Evolutionary conservation across 2,329 filamentous ascomycete species (phyloP).

Genomic region (Beauveria brongniartii): DNA sequence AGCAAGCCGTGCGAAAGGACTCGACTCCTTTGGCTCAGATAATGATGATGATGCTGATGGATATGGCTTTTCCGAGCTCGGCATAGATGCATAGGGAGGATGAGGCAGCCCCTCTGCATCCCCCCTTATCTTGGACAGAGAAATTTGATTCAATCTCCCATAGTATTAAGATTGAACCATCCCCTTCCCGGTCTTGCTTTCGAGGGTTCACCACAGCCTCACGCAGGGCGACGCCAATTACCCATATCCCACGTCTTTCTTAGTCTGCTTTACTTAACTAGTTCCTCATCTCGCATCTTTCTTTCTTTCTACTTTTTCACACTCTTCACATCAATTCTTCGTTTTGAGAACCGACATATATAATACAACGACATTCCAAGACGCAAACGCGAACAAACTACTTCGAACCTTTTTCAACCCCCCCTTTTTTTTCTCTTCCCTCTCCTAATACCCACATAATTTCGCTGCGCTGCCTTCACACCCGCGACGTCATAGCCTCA

Average conservation of each 20-base stretch:
- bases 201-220: not conserved
- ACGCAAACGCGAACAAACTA: not conserved
- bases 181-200: not conserved
- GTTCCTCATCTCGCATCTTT: not conserved
- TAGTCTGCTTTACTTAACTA: not conserved
- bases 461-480: not conserved
- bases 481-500: constrained; percentile 10
- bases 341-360: not conserved
- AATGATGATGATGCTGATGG: not conserved
- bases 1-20: not conserved
- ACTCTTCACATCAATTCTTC: not conserved
- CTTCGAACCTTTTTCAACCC: not conserved
- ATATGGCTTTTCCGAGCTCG: not conserved
- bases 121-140: not conserved
- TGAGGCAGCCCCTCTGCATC: not conserved
- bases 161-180: constrained; percentile 3
- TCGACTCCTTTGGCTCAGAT: not conserved
- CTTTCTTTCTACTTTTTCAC: not conserved
- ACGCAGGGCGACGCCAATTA: not conserved
- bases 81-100: not conserved
- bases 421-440: not conserved
- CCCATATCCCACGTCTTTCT: not conserved
- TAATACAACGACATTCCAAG: not conserved
- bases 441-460: constrained; percentile 1
- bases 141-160: constrained; percentile 9